Conservation (phyloP, 176 grass and related monocot species). For the Otatea glauca region DNA sequence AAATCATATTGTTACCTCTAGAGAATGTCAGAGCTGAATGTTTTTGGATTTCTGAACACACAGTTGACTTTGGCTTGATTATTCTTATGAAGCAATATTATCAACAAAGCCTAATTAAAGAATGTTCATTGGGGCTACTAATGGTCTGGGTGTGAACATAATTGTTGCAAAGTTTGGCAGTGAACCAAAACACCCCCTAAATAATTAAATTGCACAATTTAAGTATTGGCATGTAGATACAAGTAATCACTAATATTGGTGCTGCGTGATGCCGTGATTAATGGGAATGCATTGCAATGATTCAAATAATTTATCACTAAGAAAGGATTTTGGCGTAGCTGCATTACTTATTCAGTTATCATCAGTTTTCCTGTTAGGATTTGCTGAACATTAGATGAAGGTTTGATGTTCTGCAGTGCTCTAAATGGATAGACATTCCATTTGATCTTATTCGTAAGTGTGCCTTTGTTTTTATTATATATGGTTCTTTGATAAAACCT, state of each 20-base stretch:
- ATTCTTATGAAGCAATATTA: background rate
- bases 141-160: background rate
- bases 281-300: background rate
- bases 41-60: background rate
- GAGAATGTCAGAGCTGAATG: background rate
- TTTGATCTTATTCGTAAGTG: background rate
- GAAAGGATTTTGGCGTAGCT: background rate
- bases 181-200: background rate
- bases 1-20: background rate
- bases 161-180: background rate
- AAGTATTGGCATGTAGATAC: background rate
- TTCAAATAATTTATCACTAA: background rate
- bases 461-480: background rate
- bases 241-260: background rate
- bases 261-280: background rate
- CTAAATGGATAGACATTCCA: background rate
- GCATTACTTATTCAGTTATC: background rate
- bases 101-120: background rate
- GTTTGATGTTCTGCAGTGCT: background rate
- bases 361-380: slow-evolving; percentile 11
- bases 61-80: background rate
- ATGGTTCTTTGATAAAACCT: background rate
- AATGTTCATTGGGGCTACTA: background rate
- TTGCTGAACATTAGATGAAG: background rate
- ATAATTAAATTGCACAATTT: background rate